phyloP scores from a whole-genome alignment of 192 early-diverging fungal species.

The Podila horticola region DNA sequence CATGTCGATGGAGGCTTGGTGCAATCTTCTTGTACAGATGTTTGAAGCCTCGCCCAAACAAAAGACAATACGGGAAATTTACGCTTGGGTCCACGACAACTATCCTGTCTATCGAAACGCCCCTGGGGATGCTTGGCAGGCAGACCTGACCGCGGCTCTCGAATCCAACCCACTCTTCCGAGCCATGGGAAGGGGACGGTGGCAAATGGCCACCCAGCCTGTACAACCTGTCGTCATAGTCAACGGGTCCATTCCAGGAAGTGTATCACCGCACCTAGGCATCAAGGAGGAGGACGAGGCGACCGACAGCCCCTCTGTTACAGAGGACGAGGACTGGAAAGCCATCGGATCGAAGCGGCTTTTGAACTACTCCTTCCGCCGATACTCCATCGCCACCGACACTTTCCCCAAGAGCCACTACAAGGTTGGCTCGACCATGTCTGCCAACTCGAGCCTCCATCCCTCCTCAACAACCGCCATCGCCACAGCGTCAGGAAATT shows the following conservation, averaged over 20 bases:
- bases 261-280: conserved; percentile 7
- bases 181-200: conserved; percentile 54
- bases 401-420: conserved; percentile 46
- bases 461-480: conserved; percentile 1
- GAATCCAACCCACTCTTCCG: conserved; percentile 54
- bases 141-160: conserved; percentile 41
- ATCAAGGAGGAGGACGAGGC: conserved; percentile 28
- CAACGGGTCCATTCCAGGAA: conserved; percentile 24
- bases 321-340: conserved; percentile 56
- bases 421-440: conserved; percentile 28
- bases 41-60: conserved; percentile 55
- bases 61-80: conserved; percentile 57
- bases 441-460: conserved; percentile 16
- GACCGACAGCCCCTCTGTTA: conserved; percentile 47
- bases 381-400: conserved; percentile 53
- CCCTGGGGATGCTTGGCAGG: conserved; percentile 51
- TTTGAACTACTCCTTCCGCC: conserved; percentile 43
- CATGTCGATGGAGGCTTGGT: conserved; percentile 56
- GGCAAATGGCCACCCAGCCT: conserved; percentile 52
- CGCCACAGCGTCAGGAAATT: conserved; percentile 3
- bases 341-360: conserved; percentile 48
- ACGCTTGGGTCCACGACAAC: conserved; percentile 52
- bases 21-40: conserved; percentile 51
- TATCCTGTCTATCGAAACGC: conserved; percentile 54
- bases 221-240: conserved; percentile 22